Conservation (phyloP, 257 asterid genomes). For the Nicotiana otophora region DNA sequence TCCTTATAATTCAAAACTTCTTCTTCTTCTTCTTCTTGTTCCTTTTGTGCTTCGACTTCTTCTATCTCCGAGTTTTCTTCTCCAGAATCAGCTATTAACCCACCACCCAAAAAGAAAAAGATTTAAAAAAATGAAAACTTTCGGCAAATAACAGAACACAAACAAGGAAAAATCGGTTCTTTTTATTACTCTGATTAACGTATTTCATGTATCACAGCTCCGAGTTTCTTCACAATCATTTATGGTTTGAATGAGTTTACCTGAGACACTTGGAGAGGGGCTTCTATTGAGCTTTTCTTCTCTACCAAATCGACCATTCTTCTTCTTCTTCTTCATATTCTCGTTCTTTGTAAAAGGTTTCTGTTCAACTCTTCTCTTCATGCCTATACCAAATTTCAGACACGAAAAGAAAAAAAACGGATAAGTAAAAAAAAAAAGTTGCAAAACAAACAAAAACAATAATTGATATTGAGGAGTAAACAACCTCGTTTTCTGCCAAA, state of each 20-base stretch:
- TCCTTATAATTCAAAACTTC: constrained; percentile 23
- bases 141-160: neutral
- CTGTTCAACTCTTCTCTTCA: neutral
- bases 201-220: neutral
- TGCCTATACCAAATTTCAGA: neutral
- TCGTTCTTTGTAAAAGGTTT: neutral
- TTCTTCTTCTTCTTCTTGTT: constrained; percentile 23
- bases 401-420: neutral
- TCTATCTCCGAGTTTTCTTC: constrained; percentile 26
- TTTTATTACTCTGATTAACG: neutral
- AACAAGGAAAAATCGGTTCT: neutral
- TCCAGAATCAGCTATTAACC: constrained; percentile 24
- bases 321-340: neutral
- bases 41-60: constrained; percentile 10
- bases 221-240: neutral
- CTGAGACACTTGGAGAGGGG: neutral
- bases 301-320: neutral
- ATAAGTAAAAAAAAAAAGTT: neutral
- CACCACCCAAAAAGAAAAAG: neutral
- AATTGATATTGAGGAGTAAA: neutral
- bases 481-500: constrained; percentile 15
- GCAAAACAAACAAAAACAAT: neutral
- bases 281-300: constrained; percentile 2
- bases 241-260: neutral
- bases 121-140: neutral